Evolutionary conservation across 1,139 yeast genomes (phyloP).

Genomic region (Trichomonascaceae sp.): DNA sequence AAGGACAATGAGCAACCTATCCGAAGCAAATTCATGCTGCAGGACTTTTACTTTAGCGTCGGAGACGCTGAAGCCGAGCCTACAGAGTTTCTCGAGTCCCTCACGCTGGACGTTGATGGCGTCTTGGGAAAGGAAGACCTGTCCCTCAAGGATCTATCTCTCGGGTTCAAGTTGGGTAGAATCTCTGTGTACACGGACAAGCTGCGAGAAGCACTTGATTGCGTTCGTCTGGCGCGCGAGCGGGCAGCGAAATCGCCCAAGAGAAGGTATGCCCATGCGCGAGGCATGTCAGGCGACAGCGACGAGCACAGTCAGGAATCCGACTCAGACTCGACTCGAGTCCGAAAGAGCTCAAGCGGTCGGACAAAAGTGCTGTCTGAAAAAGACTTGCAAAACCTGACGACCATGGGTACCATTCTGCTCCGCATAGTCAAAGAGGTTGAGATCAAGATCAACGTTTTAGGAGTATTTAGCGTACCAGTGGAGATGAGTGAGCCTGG

Average conservation of each 20-base stretch:
- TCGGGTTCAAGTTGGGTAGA: slow-evolving; percentile 21
- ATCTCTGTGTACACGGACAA: slow-evolving; percentile 9
- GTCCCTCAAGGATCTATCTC: slow-evolving; percentile 22
- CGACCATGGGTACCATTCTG: slow-evolving; percentile 18
- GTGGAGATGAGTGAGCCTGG: slow-evolving; percentile 3
- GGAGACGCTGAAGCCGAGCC: slow-evolving; percentile 19
- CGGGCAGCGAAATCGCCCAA: background rate
- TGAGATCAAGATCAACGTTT: slow-evolving; percentile 20
- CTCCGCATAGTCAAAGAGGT: slow-evolving; percentile 26
- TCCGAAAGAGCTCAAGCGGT: background rate
- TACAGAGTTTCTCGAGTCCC: slow-evolving; percentile 21
- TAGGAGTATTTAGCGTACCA: slow-evolving; percentile 16
- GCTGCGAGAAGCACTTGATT: background rate
- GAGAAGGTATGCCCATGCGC: background rate
- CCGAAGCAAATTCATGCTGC: slow-evolving; percentile 13
- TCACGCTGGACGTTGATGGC: slow-evolving; percentile 22
- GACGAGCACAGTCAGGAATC: background rate
- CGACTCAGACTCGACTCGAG: background rate
- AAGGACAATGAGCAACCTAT: slow-evolving; percentile 21
- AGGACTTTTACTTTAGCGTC: slow-evolving; percentile 19
- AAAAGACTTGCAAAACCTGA: slow-evolving; percentile 13
- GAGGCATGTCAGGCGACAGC: background rate
- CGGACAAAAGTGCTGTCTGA: slow-evolving; percentile 9
- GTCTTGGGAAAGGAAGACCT: slow-evolving; percentile 21
- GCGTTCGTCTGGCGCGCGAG: background rate